phyloP scores from a whole-genome alignment of 208 protist species.

The Trypanosoma caninum region DNA sequence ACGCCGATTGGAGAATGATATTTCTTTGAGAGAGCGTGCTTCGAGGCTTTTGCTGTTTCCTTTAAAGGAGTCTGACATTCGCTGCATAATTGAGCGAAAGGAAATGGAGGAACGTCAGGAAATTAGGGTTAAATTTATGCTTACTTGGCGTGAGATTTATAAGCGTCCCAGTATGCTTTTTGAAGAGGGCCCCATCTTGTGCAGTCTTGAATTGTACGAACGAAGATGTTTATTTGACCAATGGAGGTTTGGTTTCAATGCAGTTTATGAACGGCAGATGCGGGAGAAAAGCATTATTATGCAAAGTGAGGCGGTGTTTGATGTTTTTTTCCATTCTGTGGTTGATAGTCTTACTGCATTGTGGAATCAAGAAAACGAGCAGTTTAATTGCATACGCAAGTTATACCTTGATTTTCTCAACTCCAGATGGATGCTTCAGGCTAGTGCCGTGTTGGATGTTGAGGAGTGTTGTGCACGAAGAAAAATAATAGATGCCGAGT shows the following conservation, averaged over 20 bases:
- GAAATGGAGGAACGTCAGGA: constrained; percentile 37
- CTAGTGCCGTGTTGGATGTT: constrained; percentile 10
- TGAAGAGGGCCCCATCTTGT: constrained; percentile 33
- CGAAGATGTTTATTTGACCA: constrained; percentile 51
- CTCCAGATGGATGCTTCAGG: constrained; percentile 16
- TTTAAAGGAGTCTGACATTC: constrained; percentile 38
- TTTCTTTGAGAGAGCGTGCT: constrained; percentile 8
- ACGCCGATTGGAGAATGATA: constrained; percentile 11
- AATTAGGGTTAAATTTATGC: constrained; percentile 34
- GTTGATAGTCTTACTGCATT: constrained; percentile 27
- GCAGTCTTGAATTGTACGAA: constrained; percentile 54
- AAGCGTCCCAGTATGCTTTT: constrained; percentile 25
- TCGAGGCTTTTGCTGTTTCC: constrained; percentile 13
- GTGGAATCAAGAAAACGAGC: constrained; percentile 35
- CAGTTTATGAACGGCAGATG: constrained; percentile 23
- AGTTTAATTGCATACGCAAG: constrained; percentile 28
- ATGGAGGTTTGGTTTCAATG: constrained; percentile 36
- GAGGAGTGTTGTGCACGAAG: constrained; percentile 23
- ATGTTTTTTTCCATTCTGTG: constrained; percentile 37
- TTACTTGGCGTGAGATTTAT: constrained; percentile 55
- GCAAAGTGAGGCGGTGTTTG: constrained; percentile 13
- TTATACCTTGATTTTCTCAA: constrained; percentile 25
- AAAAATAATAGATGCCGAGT: constrained; percentile 25
- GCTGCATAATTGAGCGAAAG: constrained; percentile 39
- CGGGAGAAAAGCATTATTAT: constrained; percentile 1